phyloP scores from a whole-genome alignment of 495 filamentous ascomycete species.

The Hypoxylon fragiforme region DNA sequence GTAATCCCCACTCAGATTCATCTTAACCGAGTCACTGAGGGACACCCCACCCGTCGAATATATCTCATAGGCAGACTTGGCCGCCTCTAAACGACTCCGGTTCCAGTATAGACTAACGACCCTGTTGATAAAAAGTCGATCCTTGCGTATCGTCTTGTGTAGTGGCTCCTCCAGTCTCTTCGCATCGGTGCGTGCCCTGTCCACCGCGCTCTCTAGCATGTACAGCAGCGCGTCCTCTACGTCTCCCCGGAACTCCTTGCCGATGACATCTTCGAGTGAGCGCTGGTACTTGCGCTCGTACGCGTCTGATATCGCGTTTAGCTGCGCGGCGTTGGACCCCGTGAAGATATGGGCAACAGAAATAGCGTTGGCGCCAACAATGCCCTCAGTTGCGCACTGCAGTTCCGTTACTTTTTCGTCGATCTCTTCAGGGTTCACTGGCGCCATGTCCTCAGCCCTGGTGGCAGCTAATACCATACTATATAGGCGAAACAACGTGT shows the following conservation, averaged over 20 bases:
- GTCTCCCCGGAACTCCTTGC: constrained; percentile 70
- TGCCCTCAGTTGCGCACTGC: constrained; percentile 61
- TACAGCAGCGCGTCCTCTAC: constrained; percentile 63
- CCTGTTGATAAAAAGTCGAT: constrained; percentile 63
- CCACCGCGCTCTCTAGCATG: constrained; percentile 66
- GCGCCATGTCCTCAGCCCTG: constrained; percentile 65
- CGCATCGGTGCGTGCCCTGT: constrained; percentile 73
- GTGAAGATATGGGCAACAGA: constrained; percentile 68
- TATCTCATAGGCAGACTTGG: constrained; percentile 64
- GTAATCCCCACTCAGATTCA: constrained; percentile 8
- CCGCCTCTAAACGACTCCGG: constrained; percentile 60
- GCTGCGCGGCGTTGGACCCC: constrained; percentile 62
- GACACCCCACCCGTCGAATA: constrained; percentile 39
- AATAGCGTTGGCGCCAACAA: constrained; percentile 40
- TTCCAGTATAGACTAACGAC: constrained; percentile 73
- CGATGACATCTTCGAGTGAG: constrained; percentile 64
- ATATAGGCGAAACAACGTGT: constrained; percentile 55
- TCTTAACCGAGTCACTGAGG: constrained; percentile 3
- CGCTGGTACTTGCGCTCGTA: constrained; percentile 62
- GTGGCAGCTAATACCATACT: constrained; percentile 61
- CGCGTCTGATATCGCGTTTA: constrained; percentile 65
- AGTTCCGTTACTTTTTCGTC: constrained; percentile 64
- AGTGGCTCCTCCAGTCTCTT: constrained; percentile 68
- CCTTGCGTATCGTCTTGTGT: constrained; percentile 74
- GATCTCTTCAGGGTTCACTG: constrained; percentile 55